These are phyloP conservation scores for Fusarium brevicatenulatum DNA, from an alignment of 2,329 filamentous ascomycete species.

Conservation along the genomic window DNA sequence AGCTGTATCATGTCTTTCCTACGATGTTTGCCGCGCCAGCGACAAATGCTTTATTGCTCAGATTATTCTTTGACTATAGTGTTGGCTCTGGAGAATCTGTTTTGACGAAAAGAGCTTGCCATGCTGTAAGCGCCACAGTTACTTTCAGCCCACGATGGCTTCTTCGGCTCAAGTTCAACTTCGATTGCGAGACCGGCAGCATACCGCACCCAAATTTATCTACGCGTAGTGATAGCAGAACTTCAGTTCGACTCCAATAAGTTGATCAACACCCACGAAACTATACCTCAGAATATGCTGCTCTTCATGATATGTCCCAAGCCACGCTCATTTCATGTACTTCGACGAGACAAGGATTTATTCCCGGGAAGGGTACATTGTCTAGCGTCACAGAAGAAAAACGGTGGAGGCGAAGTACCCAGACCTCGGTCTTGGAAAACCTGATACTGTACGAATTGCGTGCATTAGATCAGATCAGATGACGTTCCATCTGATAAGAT, in stretches of 20 bases:
- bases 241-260: constrained; percentile 37
- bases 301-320: constrained; percentile 20
- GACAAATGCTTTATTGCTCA: accelerated
- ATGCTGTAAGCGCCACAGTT: constrained; percentile 49
- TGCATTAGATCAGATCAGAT: constrained; percentile 33
- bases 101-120: constrained; percentile 47
- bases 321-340: constrained; percentile 20
- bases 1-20: constrained; percentile 41
- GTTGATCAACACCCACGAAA: constrained; percentile 12
- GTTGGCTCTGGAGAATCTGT: constrained; percentile 18
- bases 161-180: constrained; percentile 45
- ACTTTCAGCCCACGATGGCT: constrained; percentile 45
- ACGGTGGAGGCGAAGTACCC: constrained; percentile 13
- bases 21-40: not conserved
- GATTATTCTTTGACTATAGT: not conserved
- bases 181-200: constrained; percentile 37
- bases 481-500: constrained; percentile 33
- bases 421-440: not conserved
- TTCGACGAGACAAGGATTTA: constrained; percentile 18
- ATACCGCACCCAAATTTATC: constrained; percentile 42
- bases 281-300: constrained; percentile 18
- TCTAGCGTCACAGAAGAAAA: constrained; percentile 17
- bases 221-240: constrained; percentile 39
- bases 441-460: constrained; percentile 14
- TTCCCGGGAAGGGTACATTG: not conserved